Evolutionary conservation across 768 basidiomycete species (phyloP), one percentile per base, ranked within the genome.

Genomic region (Mycena belliarum): DNA sequence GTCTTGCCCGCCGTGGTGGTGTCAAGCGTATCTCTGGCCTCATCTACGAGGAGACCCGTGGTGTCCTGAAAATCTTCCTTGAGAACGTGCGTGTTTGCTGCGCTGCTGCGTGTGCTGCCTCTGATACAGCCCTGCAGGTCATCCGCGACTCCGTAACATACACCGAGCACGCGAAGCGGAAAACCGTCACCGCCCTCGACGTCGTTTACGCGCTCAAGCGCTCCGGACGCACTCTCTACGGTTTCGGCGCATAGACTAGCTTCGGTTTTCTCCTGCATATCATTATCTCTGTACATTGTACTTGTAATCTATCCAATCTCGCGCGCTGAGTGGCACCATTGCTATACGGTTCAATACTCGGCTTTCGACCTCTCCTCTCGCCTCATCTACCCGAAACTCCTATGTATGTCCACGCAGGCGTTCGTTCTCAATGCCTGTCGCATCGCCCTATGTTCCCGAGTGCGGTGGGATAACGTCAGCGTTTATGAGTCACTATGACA

Each of bases 71-170:
- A 80, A 89, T 93, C 69, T 95, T 93, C 87, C 83, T 94, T 42
- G 91, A 93, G 77, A 91, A 89, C 63, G 88, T 89, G 58, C 69
- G 88, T 81, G 3, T 24, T 28, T n/a, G 6, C 41, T 41, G 0
- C 44, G n/a, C 49, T 20, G 9, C 15, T 5, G 59, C 44, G 29
- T 53, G 28, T 18, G 26, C 11, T 29, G 33, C 52, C 43, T 24
- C 40, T 38, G 35, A 25, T 25, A 47, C 52, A 25, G n/a, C 16
- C 52, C 21, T 18, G 47, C 66, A 91, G 88, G 87, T 95, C 65
- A 95, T 96, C 70, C 91, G 94, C 66, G 95, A 96, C 72, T 95
- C 93, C 52, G 95, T 97, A 65, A 97, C 95, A 74, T 97, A 98
- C 86, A 97, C 95, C 52, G 95, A 98, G 75, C 95, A 98, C 76